phyloP scores from a whole-genome alignment of 352 stramenopile species.

The Phytophthora aleatoria region DNA sequence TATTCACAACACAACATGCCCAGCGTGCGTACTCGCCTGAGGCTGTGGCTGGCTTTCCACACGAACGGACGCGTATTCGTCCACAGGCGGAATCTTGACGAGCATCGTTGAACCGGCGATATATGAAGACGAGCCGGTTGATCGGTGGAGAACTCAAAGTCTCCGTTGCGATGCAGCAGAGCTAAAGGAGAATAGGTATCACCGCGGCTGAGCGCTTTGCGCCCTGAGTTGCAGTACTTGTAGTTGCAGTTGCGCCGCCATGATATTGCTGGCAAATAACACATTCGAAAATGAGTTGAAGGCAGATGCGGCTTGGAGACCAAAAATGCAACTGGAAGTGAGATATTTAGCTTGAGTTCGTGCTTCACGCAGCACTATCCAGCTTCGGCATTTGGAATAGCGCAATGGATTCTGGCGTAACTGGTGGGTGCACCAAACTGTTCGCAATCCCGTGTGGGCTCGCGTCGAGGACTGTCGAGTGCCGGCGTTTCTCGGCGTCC shows the following conservation, averaged over 20 bases:
- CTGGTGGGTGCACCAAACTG: background rate
- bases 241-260: constrained; percentile 19
- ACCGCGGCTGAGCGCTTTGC: constrained; percentile 12
- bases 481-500: constrained; percentile 15
- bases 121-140: constrained; percentile 25
- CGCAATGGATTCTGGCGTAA: constrained; percentile 28
- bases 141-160: constrained; percentile 6
- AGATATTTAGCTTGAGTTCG: constrained; percentile 16
- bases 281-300: constrained; percentile 13
- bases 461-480: background rate
- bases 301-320: constrained; percentile 14
- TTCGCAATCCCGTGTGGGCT: constrained; percentile 2
- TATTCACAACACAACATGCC: constrained; percentile 27
- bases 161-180: constrained; percentile 2
- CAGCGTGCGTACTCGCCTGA: constrained; percentile 28
- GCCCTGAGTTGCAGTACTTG: constrained; percentile 2
- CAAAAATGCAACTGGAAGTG: constrained; percentile 8
- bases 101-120: constrained; percentile 23
- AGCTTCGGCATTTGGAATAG: constrained; percentile 12
- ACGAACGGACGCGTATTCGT: constrained; percentile 26
- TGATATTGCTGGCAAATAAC: constrained; percentile 16
- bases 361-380: constrained; percentile 8
- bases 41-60: constrained; percentile 22
- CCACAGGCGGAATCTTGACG: constrained; percentile 21
- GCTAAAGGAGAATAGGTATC: constrained; percentile 9